Percentiles rank a stretch among this genome's conserved stretches.
phyloP scores from a whole-genome alignment of 805 yeast genomes.

The Wickerhamia fluorescens region DNA sequence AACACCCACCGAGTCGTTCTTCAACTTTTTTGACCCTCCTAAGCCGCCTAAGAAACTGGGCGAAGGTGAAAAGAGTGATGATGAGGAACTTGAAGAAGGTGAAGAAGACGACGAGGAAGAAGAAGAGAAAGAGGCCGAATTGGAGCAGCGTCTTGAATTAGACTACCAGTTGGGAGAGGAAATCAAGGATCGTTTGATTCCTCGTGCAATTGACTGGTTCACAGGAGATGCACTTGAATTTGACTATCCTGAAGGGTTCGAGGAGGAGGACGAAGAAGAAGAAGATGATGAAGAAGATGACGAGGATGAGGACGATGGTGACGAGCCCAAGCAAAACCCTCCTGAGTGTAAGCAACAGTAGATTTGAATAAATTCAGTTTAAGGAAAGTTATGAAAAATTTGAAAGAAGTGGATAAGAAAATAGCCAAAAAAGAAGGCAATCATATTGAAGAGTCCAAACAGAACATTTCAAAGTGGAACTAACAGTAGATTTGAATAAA shows the following conservation, averaged over 20 bases:
- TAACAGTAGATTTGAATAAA: conserved; percentile 43
- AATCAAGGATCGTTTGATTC: conserved; percentile 89
- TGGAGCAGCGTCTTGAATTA: conserved; percentile 78
- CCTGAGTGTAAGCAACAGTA: conserved; percentile 75
- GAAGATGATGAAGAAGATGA: conserved; percentile 59
- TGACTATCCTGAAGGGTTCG: conserved; percentile 56
- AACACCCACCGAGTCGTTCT: conserved; percentile 91
- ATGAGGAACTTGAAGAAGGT: conserved; percentile 37
- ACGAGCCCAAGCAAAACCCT: conserved; percentile 54
- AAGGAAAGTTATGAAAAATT: too few relatives aligned
- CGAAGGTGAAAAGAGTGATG: conserved; percentile 45
- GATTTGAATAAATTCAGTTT: too few relatives aligned
- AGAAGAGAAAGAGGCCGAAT: conserved; percentile 42
- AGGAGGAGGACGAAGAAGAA: conserved; percentile 56
- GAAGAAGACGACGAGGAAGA: conserved; percentile 50
- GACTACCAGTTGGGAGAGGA: conserved; percentile 97
- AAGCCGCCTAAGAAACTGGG: conserved; percentile 46
- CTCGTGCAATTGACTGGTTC: conserved; percentile 97
- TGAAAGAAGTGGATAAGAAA: conserved; percentile 53
- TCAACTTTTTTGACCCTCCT: conserved; percentile 95
- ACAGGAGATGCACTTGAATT: conserved; percentile 93
- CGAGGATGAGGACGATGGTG: conserved; percentile 56
- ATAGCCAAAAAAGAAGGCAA: conserved; percentile 61
- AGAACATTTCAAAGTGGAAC: conserved; percentile 72
- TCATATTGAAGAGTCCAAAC: conserved; percentile 51